Conservation (phyloP, 805 yeast species). For the Kodamaea hsintzibuensis region DNA sequence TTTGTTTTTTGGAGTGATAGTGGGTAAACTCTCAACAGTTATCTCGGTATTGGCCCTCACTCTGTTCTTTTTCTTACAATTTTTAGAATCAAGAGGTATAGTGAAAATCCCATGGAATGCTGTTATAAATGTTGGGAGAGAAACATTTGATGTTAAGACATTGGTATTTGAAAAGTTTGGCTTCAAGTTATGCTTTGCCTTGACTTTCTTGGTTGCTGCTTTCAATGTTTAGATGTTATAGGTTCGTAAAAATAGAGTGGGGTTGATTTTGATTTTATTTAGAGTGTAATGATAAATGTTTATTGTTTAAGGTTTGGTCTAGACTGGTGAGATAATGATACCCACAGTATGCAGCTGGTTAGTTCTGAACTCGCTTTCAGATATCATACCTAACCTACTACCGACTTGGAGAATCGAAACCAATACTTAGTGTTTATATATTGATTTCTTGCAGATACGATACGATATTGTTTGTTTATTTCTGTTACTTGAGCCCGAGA, state of each 20-base stretch:
- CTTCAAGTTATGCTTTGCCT: slow-evolving; percentile 54
- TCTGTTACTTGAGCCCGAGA: no score
- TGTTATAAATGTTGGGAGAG: slow-evolving; percentile 32
- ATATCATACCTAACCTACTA: no score
- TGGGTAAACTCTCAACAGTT: slow-evolving; percentile 60
- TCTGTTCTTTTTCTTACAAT: slow-evolving; percentile 44
- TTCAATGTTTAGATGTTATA: slow-evolving; percentile 6
- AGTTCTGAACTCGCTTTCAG: no score
- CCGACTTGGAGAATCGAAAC: no score
- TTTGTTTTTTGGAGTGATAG: slow-evolving; percentile 54
- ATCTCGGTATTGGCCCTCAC: slow-evolving; percentile 53
- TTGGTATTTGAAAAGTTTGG: slow-evolving; percentile 60
- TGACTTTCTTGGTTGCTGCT: slow-evolving; percentile 8
- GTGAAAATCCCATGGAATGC: slow-evolving; percentile 47
- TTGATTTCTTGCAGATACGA: no score
- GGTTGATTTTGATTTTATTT: neutral
- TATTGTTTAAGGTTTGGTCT: no score
- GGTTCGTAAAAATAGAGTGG: neutral
- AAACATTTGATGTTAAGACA: slow-evolving; percentile 45
- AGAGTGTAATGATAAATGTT: neutral
- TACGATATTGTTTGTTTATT: no score
- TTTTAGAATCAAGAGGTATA: slow-evolving; percentile 56
- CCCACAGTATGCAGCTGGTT: no score
- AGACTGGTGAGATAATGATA: no score
- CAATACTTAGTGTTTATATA: no score